Evolutionary conservation across 805 yeast genomes (phyloP).

Genomic region (Saccharomycopsis vini): DNA sequence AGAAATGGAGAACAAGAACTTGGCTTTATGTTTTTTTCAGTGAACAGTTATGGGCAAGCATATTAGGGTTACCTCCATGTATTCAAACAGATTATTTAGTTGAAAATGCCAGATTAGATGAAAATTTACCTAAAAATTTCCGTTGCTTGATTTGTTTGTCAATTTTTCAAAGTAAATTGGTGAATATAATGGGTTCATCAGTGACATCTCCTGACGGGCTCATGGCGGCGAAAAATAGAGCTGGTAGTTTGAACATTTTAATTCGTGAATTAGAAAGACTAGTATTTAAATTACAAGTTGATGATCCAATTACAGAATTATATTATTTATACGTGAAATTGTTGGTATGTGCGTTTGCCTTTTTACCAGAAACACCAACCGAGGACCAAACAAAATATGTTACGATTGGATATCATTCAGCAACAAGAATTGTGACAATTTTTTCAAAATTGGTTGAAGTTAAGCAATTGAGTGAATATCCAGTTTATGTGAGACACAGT

Average conservation of each 20-base stretch:
- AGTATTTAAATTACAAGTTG: slow-evolving; percentile 56
- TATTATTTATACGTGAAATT: slow-evolving; percentile 70
- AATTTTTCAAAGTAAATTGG: slow-evolving; percentile 75
- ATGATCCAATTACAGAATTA: slow-evolving; percentile 61
- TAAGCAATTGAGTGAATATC: slow-evolving; percentile 69
- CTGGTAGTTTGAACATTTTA: slow-evolving; percentile 67
- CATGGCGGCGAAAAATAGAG: slow-evolving; percentile 73
- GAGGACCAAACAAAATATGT: slow-evolving; percentile 83
- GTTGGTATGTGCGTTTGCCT: slow-evolving; percentile 82
- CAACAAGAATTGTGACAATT: slow-evolving; percentile 68
- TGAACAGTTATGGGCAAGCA: slow-evolving; percentile 87
- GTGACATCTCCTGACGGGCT: slow-evolving; percentile 84
- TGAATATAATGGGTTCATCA: slow-evolving; percentile 79
- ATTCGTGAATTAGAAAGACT: slow-evolving; percentile 71
- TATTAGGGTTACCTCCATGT: slow-evolving; percentile 80
- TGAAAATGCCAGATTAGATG: slow-evolving; percentile 68
- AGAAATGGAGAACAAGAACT: slow-evolving; percentile 86
- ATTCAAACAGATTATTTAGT: slow-evolving; percentile 74
- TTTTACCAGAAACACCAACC: slow-evolving; percentile 79
- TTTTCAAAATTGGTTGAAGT: slow-evolving; percentile 62
- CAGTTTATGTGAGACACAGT: slow-evolving; percentile 81
- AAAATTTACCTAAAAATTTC: slow-evolving; percentile 55
- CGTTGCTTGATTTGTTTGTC: slow-evolving; percentile 65
- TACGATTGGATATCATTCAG: slow-evolving; percentile 67
- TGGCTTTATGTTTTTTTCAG: slow-evolving; percentile 85